Evolutionary conservation across 495 filamentous ascomycete genomes (phyloP).

Genomic region (Pyronema omphalodes): DNA sequence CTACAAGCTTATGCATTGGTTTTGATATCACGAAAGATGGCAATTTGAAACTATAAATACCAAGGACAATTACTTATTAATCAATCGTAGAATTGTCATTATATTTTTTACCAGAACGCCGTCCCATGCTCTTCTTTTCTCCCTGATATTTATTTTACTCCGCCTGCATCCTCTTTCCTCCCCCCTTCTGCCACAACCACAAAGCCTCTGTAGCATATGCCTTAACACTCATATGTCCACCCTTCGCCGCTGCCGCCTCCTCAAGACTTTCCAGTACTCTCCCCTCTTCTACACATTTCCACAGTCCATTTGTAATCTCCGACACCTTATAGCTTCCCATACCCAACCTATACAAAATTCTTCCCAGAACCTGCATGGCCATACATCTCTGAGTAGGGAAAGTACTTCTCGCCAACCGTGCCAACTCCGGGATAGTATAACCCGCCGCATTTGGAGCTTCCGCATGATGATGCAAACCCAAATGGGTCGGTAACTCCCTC

Average conservation of each 20-base stretch:
- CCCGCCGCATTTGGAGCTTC: conserved; percentile 85
- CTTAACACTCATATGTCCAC: conserved; percentile 41
- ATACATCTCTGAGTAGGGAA: conserved; percentile 78
- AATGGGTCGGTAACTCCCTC: conserved; percentile 47
- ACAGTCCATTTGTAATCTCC: conserved; percentile 41
- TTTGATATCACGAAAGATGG: neutral
- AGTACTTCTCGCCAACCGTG: conserved; percentile 58
- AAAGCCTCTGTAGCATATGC: conserved; percentile 78
- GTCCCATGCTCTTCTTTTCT: neutral
- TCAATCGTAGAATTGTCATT: neutral
- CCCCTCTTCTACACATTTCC: conserved; percentile 59
- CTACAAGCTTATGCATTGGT: neutral
- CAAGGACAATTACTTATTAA: neutral
- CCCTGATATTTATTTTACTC: neutral
- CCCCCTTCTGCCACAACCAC: conserved; percentile 41
- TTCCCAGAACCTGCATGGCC: conserved; percentile 75
- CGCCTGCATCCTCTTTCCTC: conserved; percentile 21
- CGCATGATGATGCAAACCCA: conserved; percentile 85
- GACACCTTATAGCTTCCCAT: conserved; percentile 56
- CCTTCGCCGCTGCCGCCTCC: conserved; percentile 41
- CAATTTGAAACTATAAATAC: neutral
- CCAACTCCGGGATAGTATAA: conserved; percentile 81
- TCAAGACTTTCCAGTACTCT: conserved; percentile 53
- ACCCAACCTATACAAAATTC: conserved; percentile 69
- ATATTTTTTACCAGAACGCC: neutral